phyloP scores from a whole-genome alignment of 1,284 basidiomycete genomes.

The Rhodofomes roseus region DNA sequence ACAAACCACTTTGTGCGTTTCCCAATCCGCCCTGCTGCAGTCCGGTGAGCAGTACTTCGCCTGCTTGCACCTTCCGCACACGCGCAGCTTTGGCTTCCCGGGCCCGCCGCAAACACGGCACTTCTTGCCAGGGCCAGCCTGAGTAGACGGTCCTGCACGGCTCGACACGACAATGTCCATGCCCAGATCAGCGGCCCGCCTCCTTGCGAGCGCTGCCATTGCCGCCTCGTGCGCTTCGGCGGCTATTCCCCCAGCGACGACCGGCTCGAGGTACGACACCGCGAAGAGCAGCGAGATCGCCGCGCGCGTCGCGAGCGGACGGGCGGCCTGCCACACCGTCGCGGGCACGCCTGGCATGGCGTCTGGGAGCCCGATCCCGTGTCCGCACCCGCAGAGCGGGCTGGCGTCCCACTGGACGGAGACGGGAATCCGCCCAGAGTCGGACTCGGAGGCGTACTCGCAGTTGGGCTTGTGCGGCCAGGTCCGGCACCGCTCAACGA shows the following conservation, averaged over 20 bases:
- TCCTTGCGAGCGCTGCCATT: background rate
- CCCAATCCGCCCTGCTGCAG: background rate
- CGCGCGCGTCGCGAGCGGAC: conserved; percentile 39
- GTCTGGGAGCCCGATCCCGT: conserved; percentile 30
- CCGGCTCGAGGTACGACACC: conserved; percentile 39
- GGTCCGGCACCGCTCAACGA: conserved; percentile 48
- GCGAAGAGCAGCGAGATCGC: conserved; percentile 48
- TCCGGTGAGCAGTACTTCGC: background rate
- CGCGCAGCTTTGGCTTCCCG: background rate
- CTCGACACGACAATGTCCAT: background rate
- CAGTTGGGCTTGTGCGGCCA: conserved; percentile 46
- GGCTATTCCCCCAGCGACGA: conserved; percentile 6
- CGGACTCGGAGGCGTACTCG: conserved; percentile 36
- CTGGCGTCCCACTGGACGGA: conserved; percentile 26
- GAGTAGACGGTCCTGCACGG: background rate
- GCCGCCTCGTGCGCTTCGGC: background rate
- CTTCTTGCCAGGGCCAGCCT: background rate
- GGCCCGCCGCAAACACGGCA: background rate
- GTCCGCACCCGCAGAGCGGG: conserved; percentile 48
- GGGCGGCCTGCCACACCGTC: conserved; percentile 30
- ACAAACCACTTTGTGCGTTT: background rate
- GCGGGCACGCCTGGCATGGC: conserved; percentile 28
- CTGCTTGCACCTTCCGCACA: background rate
- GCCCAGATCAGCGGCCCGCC: background rate
- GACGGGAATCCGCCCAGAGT: conserved; percentile 30